Base-by-base conservation (phyloP, 2,329 filamentous ascomycete genomes). In the Verticillium albo-atrum region DNA sequence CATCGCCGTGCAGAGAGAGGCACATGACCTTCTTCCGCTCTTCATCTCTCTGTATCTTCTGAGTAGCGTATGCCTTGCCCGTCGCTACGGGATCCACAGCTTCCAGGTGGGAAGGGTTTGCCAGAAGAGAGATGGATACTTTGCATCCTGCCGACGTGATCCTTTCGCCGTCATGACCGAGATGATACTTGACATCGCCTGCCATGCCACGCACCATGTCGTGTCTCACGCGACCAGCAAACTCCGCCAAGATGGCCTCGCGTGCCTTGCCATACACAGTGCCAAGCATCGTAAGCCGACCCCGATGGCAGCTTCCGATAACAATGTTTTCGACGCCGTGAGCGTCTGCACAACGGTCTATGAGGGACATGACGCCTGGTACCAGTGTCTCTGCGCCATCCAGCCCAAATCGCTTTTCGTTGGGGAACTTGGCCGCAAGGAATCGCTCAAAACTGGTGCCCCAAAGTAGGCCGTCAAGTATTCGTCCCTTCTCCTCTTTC, bases 141-240 rank as follows among this genome's bases (percentile, higher is more conserved):
- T 93, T 93, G 85, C 97, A 97, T 68, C 95, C 95, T 34, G 93
- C 98, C 60, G 95, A 93, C 9, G 95, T 99, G 57, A 94, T 93
- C 64, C 95, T 91, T 81, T 98, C 94, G 67, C 98, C 98, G 82
- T 98, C 98, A 94, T 98, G 98, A 72, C 95, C 95, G 70, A 98
- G 82, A 80, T 99, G 95, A 79, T 99, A 99, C 79, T 99, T 99
- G 77, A 99, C 95, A 75, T 99, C 95, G 68, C 95, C 95, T 60
- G 94, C 97, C 60, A 57, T 55, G 4, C 60, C 57, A 61, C 93
- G 94, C 79, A 97, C 94, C 67, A 97, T 93, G 67, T 90, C 90
- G 58, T 91, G 91, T 71, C 90, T 91, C 20, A 89, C 80, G 53
- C 89, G 91, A 67, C 95, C 95, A 63, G 91, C 90, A 71, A 99